Evolutionary conservation across 306 rosid species (phyloP).

Genomic region (Citrullus amarus): DNA sequence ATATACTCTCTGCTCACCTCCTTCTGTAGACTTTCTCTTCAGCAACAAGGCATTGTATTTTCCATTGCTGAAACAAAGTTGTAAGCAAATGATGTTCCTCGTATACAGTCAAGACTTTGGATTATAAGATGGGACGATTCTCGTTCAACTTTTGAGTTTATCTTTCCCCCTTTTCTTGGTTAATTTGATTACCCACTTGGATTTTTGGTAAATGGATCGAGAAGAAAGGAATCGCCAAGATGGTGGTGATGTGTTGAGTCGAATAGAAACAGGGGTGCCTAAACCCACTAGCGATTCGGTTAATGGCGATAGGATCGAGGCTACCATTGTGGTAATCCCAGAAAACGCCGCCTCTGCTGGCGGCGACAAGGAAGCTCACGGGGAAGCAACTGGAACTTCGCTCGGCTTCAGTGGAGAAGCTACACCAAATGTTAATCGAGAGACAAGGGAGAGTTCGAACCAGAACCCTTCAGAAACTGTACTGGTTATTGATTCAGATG

Average conservation of each 20-base stretch:
- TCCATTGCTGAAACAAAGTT: not conserved
- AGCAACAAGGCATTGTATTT: not conserved
- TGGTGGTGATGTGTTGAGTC: not conserved
- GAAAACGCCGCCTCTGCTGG: not conserved
- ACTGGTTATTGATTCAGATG: constrained; percentile 37
- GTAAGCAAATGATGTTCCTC: not conserved
- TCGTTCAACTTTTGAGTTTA: not conserved
- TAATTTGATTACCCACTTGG: constrained; percentile 1
- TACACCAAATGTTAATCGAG: not conserved
- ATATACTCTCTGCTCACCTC: not conserved
- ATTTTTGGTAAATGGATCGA: not conserved
- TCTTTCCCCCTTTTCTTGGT: not conserved
- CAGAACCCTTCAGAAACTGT: constrained; percentile 30
- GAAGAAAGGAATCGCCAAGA: not conserved
- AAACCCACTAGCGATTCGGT: not conserved
- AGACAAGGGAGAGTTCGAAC: constrained; percentile 24
- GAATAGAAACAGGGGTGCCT: not conserved
- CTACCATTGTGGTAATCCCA: constrained; percentile 1
- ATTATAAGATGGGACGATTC: not conserved
- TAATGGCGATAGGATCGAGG: not conserved
- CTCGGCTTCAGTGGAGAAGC: not conserved
- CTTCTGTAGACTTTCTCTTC: not conserved
- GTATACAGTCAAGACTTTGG: not conserved
- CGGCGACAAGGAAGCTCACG: not conserved
- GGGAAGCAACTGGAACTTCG: not conserved